Evolutionary conservation across 345 rosid genomes (phyloP).

Genomic region (Tarenaya hassleriana): DNA sequence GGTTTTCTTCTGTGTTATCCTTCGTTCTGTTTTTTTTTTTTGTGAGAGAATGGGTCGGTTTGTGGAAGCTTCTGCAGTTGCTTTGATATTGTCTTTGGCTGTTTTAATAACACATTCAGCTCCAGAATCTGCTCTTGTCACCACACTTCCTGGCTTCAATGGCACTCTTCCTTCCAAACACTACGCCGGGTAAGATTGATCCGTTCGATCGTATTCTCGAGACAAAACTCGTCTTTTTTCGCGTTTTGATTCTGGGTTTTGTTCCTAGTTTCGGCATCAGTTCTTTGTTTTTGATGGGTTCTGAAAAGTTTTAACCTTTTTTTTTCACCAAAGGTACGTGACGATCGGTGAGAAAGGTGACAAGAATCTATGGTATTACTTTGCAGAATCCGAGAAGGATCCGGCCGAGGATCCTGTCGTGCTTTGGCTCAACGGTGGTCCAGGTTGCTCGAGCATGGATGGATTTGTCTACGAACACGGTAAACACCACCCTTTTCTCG

Average conservation of each 20-base stretch:
- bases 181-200: slow-evolving; percentile 58
- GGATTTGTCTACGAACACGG: slow-evolving; percentile 87
- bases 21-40: slow-evolving; percentile 10
- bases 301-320: slow-evolving; percentile 2
- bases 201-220: background rate
- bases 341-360: slow-evolving; percentile 39
- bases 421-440: slow-evolving; percentile 96
- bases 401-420: slow-evolving; percentile 70
- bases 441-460: slow-evolving; percentile 95
- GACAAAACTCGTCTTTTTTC: background rate
- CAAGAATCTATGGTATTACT: slow-evolving; percentile 70
- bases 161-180: slow-evolving; percentile 70
- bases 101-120: slow-evolving; percentile 35
- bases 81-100: slow-evolving; percentile 18
- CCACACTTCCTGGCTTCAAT: slow-evolving; percentile 60
- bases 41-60: slow-evolving; percentile 15
- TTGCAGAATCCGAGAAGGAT: slow-evolving; percentile 68
- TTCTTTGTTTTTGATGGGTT: background rate
- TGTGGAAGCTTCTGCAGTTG: slow-evolving; percentile 12
- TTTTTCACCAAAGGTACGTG: slow-evolving; percentile 68
- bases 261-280: background rate
- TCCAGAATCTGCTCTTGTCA: slow-evolving; percentile 48
- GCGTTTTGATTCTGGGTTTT: background rate
- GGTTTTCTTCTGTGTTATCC: slow-evolving; percentile 17
- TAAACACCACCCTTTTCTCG: slow-evolving; percentile 18